A percentile compares a stretch with the other conserved stretches of the same genome.
These are phyloP conservation scores for Phytopythium oedochilum DNA, from an alignment of 352 stramenopile genomes.

Conservation along the genomic window DNA sequence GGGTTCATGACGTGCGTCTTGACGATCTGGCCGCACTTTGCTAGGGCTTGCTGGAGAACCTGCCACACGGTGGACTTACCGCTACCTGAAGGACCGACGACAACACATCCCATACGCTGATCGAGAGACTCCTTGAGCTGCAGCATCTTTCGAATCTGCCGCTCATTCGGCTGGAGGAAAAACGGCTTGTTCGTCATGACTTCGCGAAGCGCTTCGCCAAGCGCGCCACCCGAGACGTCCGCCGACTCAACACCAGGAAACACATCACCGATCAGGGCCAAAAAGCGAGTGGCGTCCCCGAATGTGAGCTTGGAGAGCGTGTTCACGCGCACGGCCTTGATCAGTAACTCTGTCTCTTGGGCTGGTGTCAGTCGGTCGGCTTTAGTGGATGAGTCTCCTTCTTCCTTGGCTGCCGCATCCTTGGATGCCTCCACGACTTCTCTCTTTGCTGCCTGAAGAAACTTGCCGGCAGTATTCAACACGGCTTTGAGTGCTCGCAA, in stretches of 20 bases:
- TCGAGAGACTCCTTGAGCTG: slow-evolving; percentile 95
- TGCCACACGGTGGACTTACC: slow-evolving; percentile 95
- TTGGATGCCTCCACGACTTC: slow-evolving; percentile 22
- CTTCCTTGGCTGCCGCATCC: not conserved
- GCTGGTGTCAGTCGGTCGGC: slow-evolving; percentile 42
- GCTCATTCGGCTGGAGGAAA: slow-evolving; percentile 82
- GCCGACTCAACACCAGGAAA: slow-evolving; percentile 87
- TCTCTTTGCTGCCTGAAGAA: slow-evolving; percentile 84
- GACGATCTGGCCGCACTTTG: slow-evolving; percentile 79
- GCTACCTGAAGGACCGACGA: slow-evolving; percentile 91
- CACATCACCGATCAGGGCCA: slow-evolving; percentile 91
- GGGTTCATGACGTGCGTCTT: slow-evolving; percentile 96
- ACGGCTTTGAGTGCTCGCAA: slow-evolving; percentile 93
- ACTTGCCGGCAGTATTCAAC: slow-evolving; percentile 91
- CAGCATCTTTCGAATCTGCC: slow-evolving; percentile 94
- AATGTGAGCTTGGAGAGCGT: slow-evolving; percentile 95
- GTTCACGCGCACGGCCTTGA: slow-evolving; percentile 95
- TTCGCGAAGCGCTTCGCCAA: slow-evolving; percentile 83
- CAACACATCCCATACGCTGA: slow-evolving; percentile 93
- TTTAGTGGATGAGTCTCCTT: slow-evolving; percentile 12
- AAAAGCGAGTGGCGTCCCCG: slow-evolving; percentile 85
- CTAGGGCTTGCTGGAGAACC: slow-evolving; percentile 86
- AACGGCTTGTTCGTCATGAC: slow-evolving; percentile 91
- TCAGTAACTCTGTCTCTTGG: slow-evolving; percentile 90
- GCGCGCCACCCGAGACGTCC: slow-evolving; percentile 76